These are phyloP conservation scores for Penicillium palitans DNA, from an alignment of 2,329 filamentous ascomycete species.

Conservation along the genomic window DNA sequence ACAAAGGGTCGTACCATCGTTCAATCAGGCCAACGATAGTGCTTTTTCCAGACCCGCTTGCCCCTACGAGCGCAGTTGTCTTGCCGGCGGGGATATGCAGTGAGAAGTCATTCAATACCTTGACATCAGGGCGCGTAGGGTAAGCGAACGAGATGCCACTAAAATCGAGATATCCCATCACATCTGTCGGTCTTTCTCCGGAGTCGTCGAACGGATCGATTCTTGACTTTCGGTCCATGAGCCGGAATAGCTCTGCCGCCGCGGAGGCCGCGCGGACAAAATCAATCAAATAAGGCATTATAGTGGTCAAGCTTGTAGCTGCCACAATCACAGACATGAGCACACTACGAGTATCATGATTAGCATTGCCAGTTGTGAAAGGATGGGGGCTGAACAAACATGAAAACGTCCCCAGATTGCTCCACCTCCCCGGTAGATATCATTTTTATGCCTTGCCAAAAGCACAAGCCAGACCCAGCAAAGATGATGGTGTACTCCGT, in stretches of 20 bases:
- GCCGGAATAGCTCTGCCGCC: conserved; percentile 42
- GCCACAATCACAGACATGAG: conserved; percentile 35
- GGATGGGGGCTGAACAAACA: conserved; percentile 9
- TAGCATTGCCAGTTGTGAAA: background rate
- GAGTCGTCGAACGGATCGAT: conserved; percentile 36
- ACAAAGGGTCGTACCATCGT: conserved; percentile 63
- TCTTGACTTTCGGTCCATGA: conserved; percentile 39
- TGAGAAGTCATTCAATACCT: conserved; percentile 37
- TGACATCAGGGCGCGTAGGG: conserved; percentile 44
- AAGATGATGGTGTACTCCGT: conserved; percentile 17
- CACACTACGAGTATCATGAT: conserved; percentile 18
- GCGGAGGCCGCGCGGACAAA: conserved; percentile 45
- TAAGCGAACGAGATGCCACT: conserved; percentile 41
- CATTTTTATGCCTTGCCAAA: conserved; percentile 42
- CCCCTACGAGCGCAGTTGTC: conserved; percentile 66
- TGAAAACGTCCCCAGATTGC: conserved; percentile 30
- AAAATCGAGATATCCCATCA: conserved; percentile 38
- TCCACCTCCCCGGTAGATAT: conserved; percentile 31
- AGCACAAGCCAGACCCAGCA: conserved; percentile 15
- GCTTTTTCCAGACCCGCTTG: conserved; percentile 72
- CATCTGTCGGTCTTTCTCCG: conserved; percentile 15
- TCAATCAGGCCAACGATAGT: conserved; percentile 72
- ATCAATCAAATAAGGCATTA: conserved; percentile 41
- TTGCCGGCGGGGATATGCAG: conserved; percentile 42
- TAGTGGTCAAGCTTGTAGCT: conserved; percentile 33